Evolutionary conservation across 2,329 filamentous ascomycete genomes (phyloP).

Genomic region (Exophiala aquamarina): DNA sequence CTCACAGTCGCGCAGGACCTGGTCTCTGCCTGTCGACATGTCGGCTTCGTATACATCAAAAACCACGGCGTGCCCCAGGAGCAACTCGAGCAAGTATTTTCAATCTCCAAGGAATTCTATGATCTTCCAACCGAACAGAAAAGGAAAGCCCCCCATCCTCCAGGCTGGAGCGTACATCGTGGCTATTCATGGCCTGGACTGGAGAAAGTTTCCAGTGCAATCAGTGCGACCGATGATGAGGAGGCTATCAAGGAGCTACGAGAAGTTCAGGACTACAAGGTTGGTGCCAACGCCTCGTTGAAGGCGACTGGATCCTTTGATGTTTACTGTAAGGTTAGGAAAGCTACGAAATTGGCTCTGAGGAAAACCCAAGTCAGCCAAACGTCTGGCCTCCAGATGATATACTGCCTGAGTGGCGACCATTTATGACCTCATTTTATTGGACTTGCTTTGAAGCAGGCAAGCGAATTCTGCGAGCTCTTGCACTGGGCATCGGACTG

Average conservation of each 20-base stretch:
- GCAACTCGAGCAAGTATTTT: slow-evolving; percentile 45
- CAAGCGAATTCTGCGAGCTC: slow-evolving; percentile 45
- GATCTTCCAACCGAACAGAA: slow-evolving; percentile 46
- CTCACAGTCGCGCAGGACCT: slow-evolving; percentile 31
- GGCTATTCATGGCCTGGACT: slow-evolving; percentile 58
- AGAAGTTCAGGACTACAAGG: slow-evolving; percentile 53
- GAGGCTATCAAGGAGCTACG: slow-evolving; percentile 43
- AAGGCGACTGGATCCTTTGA: background rate
- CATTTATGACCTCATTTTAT: slow-evolving; percentile 52
- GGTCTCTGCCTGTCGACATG: slow-evolving; percentile 41
- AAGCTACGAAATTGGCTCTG: slow-evolving; percentile 54
- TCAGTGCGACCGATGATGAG: slow-evolving; percentile 42
- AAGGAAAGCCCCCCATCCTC: slow-evolving; percentile 50
- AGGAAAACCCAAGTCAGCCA: slow-evolving; percentile 44
- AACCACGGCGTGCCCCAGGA: slow-evolving; percentile 46
- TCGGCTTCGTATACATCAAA: slow-evolving; percentile 51
- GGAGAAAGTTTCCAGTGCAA: slow-evolving; percentile 54
- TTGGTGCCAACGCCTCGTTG: slow-evolving; percentile 23
- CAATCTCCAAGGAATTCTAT: slow-evolving; percentile 46
- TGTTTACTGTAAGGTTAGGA: slow-evolving; percentile 38
- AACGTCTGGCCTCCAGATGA: slow-evolving; percentile 52
- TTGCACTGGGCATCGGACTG: slow-evolving; percentile 51
- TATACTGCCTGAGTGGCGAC: slow-evolving; percentile 47
- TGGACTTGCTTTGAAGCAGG: slow-evolving; percentile 54
- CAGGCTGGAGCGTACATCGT: slow-evolving; percentile 50